phyloP scores from a whole-genome alignment of 1,284 basidiomycete species.

The Anthracocystis panici-leucophaei region DNA sequence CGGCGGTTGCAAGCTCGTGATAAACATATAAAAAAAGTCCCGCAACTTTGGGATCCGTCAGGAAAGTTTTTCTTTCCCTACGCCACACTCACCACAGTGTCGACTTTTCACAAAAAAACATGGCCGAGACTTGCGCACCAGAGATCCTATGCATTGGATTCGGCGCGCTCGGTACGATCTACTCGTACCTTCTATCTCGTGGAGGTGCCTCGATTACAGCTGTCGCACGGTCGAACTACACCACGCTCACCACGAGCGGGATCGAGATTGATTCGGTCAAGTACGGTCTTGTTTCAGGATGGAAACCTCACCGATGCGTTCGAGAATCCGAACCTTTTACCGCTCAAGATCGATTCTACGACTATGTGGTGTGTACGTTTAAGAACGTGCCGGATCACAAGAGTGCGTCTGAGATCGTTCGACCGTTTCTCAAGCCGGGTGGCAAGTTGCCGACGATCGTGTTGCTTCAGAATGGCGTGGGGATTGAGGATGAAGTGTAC shows the following conservation, averaged over 20 bases:
- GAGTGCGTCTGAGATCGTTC: constrained; percentile 75
- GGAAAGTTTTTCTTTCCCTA: not conserved
- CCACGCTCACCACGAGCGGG: constrained; percentile 73
- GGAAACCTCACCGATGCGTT: constrained; percentile 78
- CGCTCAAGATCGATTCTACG: constrained; percentile 76
- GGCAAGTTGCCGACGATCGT: constrained; percentile 75
- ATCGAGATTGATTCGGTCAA: constrained; percentile 75
- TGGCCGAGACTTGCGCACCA: not conserved
- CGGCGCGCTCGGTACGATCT: constrained; percentile 73
- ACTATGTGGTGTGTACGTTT: constrained; percentile 76
- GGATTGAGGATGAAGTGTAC: constrained; percentile 79
- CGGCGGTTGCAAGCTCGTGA: no score
- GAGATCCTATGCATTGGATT: constrained; percentile 72
- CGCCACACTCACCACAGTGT: not conserved
- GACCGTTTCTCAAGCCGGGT: constrained; percentile 72
- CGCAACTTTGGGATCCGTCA: no score
- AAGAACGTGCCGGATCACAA: constrained; percentile 80
- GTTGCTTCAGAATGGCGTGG: constrained; percentile 82
- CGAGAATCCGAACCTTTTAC: constrained; percentile 70
- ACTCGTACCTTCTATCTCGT: constrained; percentile 76
- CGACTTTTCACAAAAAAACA: not conserved
- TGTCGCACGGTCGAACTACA: constrained; percentile 80
- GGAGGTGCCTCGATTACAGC: constrained; percentile 78
- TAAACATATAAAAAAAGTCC: no score
- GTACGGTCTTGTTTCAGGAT: constrained; percentile 75